Base-by-base conservation (phyloP, 768 basidiomycete genomes). In the Naganishia vaughanmartiniae region DNA sequence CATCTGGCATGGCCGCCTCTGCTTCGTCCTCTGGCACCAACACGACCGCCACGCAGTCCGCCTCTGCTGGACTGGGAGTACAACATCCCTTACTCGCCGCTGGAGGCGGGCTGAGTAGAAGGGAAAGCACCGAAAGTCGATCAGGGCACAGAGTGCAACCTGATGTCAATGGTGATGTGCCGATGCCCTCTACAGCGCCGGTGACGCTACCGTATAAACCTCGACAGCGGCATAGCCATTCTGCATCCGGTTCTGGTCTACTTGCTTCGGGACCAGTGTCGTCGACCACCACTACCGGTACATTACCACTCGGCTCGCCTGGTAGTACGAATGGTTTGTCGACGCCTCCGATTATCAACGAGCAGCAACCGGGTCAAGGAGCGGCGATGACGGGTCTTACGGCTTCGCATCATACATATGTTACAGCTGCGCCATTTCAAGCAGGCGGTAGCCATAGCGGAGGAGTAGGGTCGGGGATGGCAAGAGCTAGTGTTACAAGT, bases 171-270 rank as follows among this genome's bases (percentile, higher is more conserved):
- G 45, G 48, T 26, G 24, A 65, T 66, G 36, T n/a, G 12, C 42
- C 45, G 19, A 39, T 51, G 26, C 45, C 56, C 14, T 14, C 67
- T n/a, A n/a, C 54, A 21, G n/a, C 28, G 34, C 24, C 24, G 4
- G 36, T 17, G 11, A 28, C 28, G 30, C 46, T 79, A 5, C 78
- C 79, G 28, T 79, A 80, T 67, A 80, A 78, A 68, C 78, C 79
- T 30, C 69, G 79, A 45, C 77, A 79, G 33, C 70, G 75, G 24
- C 76, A 77, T 60, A 70, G 75, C 17, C 68, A 67, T 39, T 72
- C 48, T 5, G 74, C 70, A 5, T 76, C 76, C 4, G 66, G 67
- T 31, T 67, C 73, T 14, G 74, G 39, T n/a, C 1, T 51, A 12
- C n/a, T 51, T 4, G 21, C 48, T 7, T 51, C 48, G 21, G 21